A percentile compares a stretch with the other conserved stretches of the same genome.
Conservation (phyloP, 1,284 basidiomycete genomes). For the Pascua sp. region DNA sequence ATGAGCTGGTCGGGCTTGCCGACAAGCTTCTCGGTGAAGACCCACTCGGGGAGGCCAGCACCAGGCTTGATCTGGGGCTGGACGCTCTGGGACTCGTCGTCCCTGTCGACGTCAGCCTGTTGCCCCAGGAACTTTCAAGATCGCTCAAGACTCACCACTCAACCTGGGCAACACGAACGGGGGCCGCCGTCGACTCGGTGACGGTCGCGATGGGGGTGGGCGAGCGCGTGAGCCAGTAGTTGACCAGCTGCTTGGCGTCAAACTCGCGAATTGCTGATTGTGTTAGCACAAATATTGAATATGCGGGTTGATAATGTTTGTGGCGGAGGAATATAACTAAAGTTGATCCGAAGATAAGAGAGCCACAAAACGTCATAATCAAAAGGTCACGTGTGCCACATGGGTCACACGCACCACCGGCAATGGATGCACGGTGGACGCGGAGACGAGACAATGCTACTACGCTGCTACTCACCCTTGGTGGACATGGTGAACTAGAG, state of each 20-base stretch:
- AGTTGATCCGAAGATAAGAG: slow-evolving; percentile 9
- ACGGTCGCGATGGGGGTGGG: slow-evolving; percentile 56
- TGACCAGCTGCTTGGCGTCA: slow-evolving; percentile 88
- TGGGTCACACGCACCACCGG: not conserved
- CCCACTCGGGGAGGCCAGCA: slow-evolving; percentile 73
- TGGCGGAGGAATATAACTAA: not conserved
- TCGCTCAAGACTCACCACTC: slow-evolving; percentile 38
- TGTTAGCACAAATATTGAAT: not conserved
- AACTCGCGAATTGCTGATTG: slow-evolving; percentile 79
- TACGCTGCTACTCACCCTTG: slow-evolving; percentile 41
- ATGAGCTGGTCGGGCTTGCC: slow-evolving; percentile 97
- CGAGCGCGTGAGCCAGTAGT: slow-evolving; percentile 88
- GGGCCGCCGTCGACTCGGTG: slow-evolving; percentile 45
- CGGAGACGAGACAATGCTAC: not conserved
- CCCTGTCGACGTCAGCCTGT: slow-evolving; percentile 52
- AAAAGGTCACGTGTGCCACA: not conserved
- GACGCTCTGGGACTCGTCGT: slow-evolving; percentile 73
- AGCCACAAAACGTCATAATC: not conserved
- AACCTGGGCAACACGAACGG: slow-evolving; percentile 51
- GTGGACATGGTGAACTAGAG: slow-evolving; percentile 41
- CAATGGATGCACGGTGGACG: not conserved
- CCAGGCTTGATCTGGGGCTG: slow-evolving; percentile 62
- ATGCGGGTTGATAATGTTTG: not conserved
- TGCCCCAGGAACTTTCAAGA: slow-evolving; percentile 49
- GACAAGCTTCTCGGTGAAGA: slow-evolving; percentile 80